A percentile compares a stretch with the other conserved stretches of the same genome.
Conservation (phyloP, 768 basidiomycete species). For the Trametes punicea region DNA sequence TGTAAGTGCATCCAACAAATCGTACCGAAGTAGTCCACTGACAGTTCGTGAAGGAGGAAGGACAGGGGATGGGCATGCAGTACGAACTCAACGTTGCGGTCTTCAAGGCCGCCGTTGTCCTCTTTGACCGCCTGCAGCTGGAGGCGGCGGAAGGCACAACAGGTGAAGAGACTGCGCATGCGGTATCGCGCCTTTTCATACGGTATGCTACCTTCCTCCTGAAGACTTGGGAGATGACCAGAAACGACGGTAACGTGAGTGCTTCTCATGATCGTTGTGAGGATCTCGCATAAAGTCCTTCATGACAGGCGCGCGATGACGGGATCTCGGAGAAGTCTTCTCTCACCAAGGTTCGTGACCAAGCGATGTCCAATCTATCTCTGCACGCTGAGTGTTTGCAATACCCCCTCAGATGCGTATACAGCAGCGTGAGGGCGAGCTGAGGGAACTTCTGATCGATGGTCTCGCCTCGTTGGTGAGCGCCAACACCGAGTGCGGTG, state of each 20-base stretch:
- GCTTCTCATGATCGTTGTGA: neutral
- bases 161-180: slow-evolving; percentile 63
- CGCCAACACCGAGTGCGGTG: slow-evolving; percentile 82
- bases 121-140: slow-evolving; percentile 74
- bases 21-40: neutral
- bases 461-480: slow-evolving; percentile 79
- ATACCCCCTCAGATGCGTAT: slow-evolving; percentile 16
- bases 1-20: slow-evolving; percentile 37
- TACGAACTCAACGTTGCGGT: slow-evolving; percentile 72
- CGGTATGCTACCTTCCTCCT: slow-evolving; percentile 69
- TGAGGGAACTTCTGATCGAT: slow-evolving; percentile 74
- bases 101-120: slow-evolving; percentile 68
- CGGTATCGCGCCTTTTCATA: slow-evolving; percentile 75
- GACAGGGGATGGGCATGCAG: slow-evolving; percentile 37
- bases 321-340: slow-evolving; percentile 28
- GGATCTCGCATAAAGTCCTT: neutral
- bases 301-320: slow-evolving; percentile 24
- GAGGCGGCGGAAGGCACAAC: slow-evolving; percentile 52
- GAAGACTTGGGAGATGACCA: slow-evolving; percentile 53
- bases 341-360: slow-evolving; percentile 22
- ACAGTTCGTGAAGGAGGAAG: slow-evolving; percentile 27
- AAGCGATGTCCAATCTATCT: neutral
- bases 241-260: slow-evolving; percentile 38
- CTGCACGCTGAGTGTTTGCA: neutral
- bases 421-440: slow-evolving; percentile 37